phyloP scores from a whole-genome alignment of 2,329 filamentous ascomycete species.

The Botrytis medusae region DNA sequence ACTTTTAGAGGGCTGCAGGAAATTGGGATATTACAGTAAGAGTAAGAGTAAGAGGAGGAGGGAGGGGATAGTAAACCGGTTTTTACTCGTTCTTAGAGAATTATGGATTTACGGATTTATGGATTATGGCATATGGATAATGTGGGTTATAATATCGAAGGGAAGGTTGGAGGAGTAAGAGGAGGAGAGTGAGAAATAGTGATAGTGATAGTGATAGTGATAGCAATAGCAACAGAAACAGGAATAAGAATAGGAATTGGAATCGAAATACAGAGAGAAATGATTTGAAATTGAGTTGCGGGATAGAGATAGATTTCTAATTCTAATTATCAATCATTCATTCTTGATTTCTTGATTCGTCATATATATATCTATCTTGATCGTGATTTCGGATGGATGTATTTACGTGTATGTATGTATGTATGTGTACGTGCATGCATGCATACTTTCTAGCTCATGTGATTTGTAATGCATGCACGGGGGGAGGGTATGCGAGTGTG shows the following conservation, averaged over 20 bases:
- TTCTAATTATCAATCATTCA: neutral
- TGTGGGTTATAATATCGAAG: constrained; percentile 6
- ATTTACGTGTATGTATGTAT: too few relatives aligned
- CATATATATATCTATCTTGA: neutral
- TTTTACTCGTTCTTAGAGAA: neutral
- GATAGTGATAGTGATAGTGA: neutral
- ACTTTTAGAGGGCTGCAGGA: neutral
- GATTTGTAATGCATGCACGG: neutral
- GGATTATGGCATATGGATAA: constrained; percentile 1
- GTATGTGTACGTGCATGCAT: neutral
- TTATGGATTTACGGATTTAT: neutral
- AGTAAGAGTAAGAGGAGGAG: neutral
- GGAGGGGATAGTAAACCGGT: neutral
- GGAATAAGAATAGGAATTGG: neutral
- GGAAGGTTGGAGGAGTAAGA: neutral
- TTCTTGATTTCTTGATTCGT: neutral
- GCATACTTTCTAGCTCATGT: constrained; percentile 14
- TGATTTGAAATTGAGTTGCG: neutral
- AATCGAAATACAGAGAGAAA: neutral
- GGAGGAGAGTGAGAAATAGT: neutral
- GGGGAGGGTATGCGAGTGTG: neutral
- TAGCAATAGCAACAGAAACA: neutral
- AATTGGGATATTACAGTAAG: neutral
- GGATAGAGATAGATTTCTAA: neutral
- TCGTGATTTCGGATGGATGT: too few relatives aligned